These are phyloP conservation scores for Tuber umbilicatum DNA, from an alignment of 495 filamentous ascomycete species.

Conservation along the genomic window DNA sequence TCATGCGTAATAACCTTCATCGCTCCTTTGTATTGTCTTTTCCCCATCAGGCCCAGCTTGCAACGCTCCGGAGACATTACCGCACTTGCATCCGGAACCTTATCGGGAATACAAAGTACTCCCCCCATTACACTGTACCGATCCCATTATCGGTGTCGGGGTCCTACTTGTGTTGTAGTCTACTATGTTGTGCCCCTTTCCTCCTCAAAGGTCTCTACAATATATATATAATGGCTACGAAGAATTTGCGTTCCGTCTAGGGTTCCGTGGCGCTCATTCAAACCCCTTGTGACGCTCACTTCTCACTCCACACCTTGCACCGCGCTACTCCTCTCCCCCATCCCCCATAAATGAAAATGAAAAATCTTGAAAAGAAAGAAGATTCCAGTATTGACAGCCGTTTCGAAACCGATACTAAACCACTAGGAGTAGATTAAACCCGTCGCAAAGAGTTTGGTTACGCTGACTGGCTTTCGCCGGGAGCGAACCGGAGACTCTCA, in stretches of 20 bases:
- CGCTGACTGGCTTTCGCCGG: too few relatives aligned
- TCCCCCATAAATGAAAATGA: not conserved
- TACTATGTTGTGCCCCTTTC: not conserved
- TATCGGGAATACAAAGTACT: not conserved
- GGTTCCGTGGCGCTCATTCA: not conserved
- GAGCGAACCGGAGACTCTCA: too few relatives aligned
- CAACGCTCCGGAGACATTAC: not conserved
- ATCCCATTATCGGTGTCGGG: not conserved
- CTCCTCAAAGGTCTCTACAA: not conserved
- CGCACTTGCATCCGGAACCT: not conserved
- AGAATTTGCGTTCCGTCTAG: not conserved
- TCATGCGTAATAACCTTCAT: not conserved
- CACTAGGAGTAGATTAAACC: too few relatives aligned
- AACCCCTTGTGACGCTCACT: not conserved
- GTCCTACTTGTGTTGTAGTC: not conserved
- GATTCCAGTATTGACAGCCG: too few relatives aligned
- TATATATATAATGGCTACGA: not conserved
- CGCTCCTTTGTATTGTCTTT: not conserved
- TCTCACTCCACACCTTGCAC: not conserved
- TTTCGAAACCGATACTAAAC: too few relatives aligned
- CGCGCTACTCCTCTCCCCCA: not conserved
- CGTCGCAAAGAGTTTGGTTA: too few relatives aligned
- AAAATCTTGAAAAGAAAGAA: too few relatives aligned
- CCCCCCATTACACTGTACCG: not conserved
- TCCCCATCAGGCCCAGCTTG: not conserved